phyloP scores from a whole-genome alignment of 75 land plant genomes.

The Pinus albicaulis region DNA sequence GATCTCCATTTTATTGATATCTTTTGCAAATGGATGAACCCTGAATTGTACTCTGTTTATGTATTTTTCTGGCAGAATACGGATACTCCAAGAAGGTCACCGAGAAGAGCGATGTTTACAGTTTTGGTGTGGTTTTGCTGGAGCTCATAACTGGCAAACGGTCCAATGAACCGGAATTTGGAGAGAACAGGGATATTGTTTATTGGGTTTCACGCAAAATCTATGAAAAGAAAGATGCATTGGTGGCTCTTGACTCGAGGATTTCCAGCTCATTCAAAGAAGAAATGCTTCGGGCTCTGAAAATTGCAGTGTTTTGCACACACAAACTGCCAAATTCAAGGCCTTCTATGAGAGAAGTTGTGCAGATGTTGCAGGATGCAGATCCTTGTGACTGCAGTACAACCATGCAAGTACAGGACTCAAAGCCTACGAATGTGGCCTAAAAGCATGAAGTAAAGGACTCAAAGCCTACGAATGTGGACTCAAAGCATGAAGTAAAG shows the following conservation, averaged over 20 bases:
- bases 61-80: conserved; percentile 36
- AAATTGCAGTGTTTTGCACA: conserved; percentile 73
- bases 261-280: conserved; percentile 31
- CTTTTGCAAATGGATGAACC: too few species aligned
- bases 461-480: too few species aligned
- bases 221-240: conserved; percentile 29
- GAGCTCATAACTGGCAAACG: conserved; percentile 84
- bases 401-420: too few species aligned
- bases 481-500: too few species aligned
- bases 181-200: conserved; percentile 72
- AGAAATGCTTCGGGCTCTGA: conserved; percentile 61
- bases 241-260: conserved; percentile 48
- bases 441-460: too few species aligned
- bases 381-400: conserved; percentile 18
- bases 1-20: too few species aligned
- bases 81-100: conserved; percentile 53
- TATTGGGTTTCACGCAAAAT: conserved; percentile 58
- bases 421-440: too few species aligned
- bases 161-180: conserved; percentile 73
- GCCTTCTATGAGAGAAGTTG: conserved; percentile 84
- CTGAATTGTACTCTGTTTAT: neutral
- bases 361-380: conserved; percentile 67
- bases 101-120: conserved; percentile 91
- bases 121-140: conserved; percentile 92
- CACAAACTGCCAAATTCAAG: conserved; percentile 46